Base-by-base conservation (phyloP, 495 filamentous ascomycete species). In the Podospora tetraspora region DNA sequence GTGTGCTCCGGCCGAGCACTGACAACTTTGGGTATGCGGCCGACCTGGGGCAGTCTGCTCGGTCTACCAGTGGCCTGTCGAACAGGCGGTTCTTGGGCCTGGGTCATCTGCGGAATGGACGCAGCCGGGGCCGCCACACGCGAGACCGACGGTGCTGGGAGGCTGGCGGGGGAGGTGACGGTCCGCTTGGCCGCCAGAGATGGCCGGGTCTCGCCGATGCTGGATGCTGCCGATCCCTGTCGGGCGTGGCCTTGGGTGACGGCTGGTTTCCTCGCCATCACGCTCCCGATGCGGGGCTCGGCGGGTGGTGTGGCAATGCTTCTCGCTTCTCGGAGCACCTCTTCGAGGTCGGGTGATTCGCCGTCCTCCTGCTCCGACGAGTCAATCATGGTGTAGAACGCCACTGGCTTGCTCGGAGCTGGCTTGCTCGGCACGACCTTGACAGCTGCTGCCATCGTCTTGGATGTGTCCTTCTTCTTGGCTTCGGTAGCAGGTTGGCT, bases 1-100 rank as follows among this genome's bases (percentile, higher is more conserved):
- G 88, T 88, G 64, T 84, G 85, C 69, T 91, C 88, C 43, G 89
- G 86, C 59, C 89, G 86, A 66, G 89, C 90, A 57, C 89, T 94
- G 43, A 94, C 86, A 12, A 97, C 92, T 71, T 89, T 89, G 23
- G 94, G 94, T 68, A 98, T 98, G 11, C 94, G 90, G 13, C 94
- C 94, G 65, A 98, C 88, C 72, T 93, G 94, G 52, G 89, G 87
- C 29, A 97, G 80, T 67, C 84, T 78, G 68, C 80, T 83, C 9
- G 79, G 80, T 11, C 80, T 79, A 16, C 66, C 70, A 29, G 68
- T 61, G 37, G 71, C 59, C 16, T 70, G 68, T 1, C 57, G 62
- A 10, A 66, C 52, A 37, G 73, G 24, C 62, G 62, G 43, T 43
- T 59, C 9, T 37, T 32, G 63, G 11, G 29, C 25, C 1, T 60